These are phyloP conservation scores for Vitis rupestris DNA, from an alignment of 164 flowering plant genomes.

Conservation along the genomic window DNA sequence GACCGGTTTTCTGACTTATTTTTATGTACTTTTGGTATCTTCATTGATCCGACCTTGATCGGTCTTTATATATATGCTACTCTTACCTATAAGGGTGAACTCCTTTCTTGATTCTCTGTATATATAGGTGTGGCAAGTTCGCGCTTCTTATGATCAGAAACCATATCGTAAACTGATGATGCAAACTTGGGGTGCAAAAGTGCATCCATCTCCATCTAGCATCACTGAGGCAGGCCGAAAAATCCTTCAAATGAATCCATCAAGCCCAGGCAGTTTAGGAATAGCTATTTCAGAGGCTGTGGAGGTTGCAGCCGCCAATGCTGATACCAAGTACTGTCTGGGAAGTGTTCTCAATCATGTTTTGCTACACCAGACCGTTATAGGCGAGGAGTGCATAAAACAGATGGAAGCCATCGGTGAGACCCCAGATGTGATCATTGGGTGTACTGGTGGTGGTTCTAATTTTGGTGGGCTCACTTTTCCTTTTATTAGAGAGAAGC, in stretches of 20 bases:
- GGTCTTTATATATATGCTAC: background rate
- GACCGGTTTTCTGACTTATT: no score
- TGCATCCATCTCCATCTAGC: conserved; percentile 88
- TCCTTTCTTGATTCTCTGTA: background rate
- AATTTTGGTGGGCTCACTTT: conserved; percentile 90
- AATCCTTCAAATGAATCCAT: conserved; percentile 66
- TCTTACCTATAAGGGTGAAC: background rate
- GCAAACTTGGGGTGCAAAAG: conserved; percentile 99
- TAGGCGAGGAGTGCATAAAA: conserved; percentile 89
- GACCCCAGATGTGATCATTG: conserved; percentile 87
- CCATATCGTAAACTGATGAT: conserved; percentile 94
- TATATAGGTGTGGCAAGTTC: conserved; percentile 94
- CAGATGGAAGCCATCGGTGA: conserved; percentile 94
- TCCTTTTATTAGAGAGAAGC: conserved; percentile 89
- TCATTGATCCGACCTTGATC: no score
- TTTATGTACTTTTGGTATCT: no score
- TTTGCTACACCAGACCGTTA: conserved; percentile 86
- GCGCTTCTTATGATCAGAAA: conserved; percentile 90
- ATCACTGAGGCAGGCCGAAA: conserved; percentile 72
- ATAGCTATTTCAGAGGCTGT: conserved; percentile 98
- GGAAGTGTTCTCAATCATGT: conserved; percentile 98
- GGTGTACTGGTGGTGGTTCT: conserved; percentile 96
- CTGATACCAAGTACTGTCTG: conserved; percentile 81
- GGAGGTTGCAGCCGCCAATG: conserved; percentile 72
- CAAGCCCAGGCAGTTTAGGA: conserved; percentile 90